Percentiles rank a stretch among this genome's conserved stretches.
Conservation (phyloP, 2,329 filamentous ascomycete species). For the Leptographium galeiforme region DNA sequence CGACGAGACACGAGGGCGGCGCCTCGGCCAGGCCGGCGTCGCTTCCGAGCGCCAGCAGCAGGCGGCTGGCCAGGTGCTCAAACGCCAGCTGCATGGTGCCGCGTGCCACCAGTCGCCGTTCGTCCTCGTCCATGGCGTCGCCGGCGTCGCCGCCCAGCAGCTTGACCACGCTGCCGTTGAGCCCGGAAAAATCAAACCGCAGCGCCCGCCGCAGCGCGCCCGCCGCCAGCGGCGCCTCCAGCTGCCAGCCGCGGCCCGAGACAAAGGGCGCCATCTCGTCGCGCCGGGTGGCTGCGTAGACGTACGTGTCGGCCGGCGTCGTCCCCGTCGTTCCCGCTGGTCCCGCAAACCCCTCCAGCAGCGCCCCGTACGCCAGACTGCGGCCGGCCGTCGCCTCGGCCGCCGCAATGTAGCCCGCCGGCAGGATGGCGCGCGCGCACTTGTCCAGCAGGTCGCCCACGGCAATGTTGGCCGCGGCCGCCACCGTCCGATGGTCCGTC, state of each 20-base stretch:
- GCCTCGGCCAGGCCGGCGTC: conserved; percentile 3
- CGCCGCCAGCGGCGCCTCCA: conserved; percentile 49
- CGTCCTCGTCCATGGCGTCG: conserved; percentile 33
- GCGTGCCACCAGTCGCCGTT: conserved; percentile 56
- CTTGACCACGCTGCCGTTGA: conserved; percentile 39
- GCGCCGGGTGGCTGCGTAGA: conserved; percentile 40
- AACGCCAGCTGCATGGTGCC: conserved; percentile 72
- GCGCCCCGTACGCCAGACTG: conserved; percentile 65
- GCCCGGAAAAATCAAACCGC: conserved; percentile 61
- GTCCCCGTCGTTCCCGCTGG: conserved; percentile 11
- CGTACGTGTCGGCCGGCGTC: conserved; percentile 32
- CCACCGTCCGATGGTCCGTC: conserved; percentile 59
- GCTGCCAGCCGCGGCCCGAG: conserved; percentile 41
- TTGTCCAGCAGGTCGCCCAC: conserved; percentile 87
- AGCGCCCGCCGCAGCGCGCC: conserved; percentile 36
- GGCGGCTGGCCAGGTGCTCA: conserved; percentile 68
- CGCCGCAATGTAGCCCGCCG: conserved; percentile 37
- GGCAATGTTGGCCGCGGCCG: conserved; percentile 65
- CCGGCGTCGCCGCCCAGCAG: conserved; percentile 12
- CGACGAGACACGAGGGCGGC: conserved; percentile 40
- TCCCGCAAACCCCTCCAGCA: conserved; percentile 64
- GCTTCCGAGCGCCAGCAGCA: conserved; percentile 50
- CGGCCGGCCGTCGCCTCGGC: conserved; percentile 20
- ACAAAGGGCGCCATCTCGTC: conserved; percentile 38
- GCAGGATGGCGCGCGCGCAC: conserved; percentile 63